Percentiles rank a stretch among this genome's conserved stretches.
These are phyloP conservation scores for Cornus kousa DNA, from an alignment of 148 eudicot species.

Conservation along the genomic window DNA sequence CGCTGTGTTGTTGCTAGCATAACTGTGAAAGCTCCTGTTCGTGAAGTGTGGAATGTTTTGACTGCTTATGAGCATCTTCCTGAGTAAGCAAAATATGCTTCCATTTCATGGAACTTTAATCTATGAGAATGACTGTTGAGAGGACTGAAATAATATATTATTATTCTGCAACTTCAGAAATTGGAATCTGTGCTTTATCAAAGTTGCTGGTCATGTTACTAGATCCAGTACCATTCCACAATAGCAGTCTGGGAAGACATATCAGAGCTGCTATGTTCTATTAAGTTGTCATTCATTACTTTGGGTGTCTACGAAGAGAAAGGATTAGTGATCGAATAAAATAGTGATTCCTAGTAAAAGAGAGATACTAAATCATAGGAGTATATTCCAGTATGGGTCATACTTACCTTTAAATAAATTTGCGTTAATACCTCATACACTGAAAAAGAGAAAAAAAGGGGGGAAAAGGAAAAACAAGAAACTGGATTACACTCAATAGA, in stretches of 20 bases:
- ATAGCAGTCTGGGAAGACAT: not conserved
- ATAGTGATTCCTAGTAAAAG: too few species aligned
- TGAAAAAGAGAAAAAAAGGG: too few species aligned
- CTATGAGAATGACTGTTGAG: not conserved
- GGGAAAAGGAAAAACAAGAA: too few species aligned
- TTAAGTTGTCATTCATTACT: too few species aligned
- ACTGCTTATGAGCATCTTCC: slow-evolving; percentile 96
- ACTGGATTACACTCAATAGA: too few species aligned
- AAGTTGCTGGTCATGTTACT: not conserved
- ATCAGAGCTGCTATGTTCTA: not conserved
- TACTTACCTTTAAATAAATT: too few species aligned
- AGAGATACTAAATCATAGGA: too few species aligned
- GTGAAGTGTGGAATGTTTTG: slow-evolving; percentile 87
- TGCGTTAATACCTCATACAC: too few species aligned
- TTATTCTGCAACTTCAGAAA: not conserved
- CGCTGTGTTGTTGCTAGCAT: slow-evolving; percentile 92
- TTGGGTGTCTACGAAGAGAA: too few species aligned
- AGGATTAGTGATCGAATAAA: too few species aligned
- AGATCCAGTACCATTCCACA: not conserved
- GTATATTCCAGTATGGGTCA: too few species aligned
- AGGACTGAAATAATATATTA: not conserved
- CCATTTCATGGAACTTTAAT: not conserved
- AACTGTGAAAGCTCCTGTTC: slow-evolving; percentile 92
- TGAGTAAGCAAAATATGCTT: slow-evolving; percentile 55
- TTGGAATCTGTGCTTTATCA: not conserved